These are phyloP conservation scores for Rheum nobile DNA, from an alignment of 148 eudicot genomes.

Conservation along the genomic window DNA sequence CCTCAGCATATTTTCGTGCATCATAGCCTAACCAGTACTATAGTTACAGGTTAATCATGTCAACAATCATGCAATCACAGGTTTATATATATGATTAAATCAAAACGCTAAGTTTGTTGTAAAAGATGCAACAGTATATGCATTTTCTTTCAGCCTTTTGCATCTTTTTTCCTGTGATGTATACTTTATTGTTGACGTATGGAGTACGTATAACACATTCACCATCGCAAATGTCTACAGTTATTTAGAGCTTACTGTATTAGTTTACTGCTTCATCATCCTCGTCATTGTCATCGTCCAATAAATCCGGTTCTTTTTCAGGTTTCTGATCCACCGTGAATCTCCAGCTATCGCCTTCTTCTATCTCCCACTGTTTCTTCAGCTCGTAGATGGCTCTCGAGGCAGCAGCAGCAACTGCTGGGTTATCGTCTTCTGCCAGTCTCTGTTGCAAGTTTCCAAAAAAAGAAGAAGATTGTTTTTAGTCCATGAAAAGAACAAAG, in stretches of 20 bases:
- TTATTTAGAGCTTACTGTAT: neutral
- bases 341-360: conserved; percentile 91
- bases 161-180: neutral
- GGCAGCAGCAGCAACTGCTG: conserved; percentile 87
- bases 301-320: neutral
- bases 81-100: neutral
- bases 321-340: conserved; percentile 46
- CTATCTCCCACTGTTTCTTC: conserved; percentile 86
- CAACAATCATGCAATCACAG: conserved; percentile 1
- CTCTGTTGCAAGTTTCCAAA: conserved; percentile 34
- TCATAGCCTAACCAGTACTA: neutral
- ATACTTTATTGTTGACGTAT: neutral
- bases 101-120: neutral
- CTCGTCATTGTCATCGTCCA: conserved; percentile 18
- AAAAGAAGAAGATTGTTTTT: neutral
- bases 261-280: conserved; percentile 2
- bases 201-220: neutral
- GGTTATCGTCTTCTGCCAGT: conserved; percentile 86
- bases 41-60: neutral
- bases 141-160: neutral
- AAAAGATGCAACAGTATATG: neutral
- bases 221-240: conserved; percentile 13
- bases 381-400: conserved; percentile 65
- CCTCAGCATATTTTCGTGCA: neutral
- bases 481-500: neutral